These are phyloP conservation scores for Colletotrichum simmondsii DNA, from an alignment of 2,329 filamentous ascomycete species.

Conservation along the genomic window DNA sequence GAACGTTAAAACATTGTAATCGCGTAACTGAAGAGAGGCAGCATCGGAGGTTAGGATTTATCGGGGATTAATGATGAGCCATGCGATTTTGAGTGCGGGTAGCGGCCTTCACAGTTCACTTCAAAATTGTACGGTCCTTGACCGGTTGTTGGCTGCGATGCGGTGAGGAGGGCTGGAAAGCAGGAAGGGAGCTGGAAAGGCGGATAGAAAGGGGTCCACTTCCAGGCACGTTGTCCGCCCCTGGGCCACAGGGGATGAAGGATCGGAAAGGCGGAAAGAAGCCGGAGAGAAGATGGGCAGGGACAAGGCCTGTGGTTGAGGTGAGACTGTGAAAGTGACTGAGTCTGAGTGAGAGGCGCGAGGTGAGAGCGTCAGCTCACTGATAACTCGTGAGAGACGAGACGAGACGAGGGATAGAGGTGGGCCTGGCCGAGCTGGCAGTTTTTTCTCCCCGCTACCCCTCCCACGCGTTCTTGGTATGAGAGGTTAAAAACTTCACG, in stretches of 20 bases:
- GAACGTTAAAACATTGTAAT: neutral
- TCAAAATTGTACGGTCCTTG: neutral
- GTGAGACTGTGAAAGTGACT: neutral
- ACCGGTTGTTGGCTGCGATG: slow-evolving; percentile 12
- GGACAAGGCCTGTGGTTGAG: slow-evolving; percentile 1
- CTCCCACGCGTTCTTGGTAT: neutral
- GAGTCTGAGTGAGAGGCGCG: too few species aligned
- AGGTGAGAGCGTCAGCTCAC: neutral
- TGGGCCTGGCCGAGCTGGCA: slow-evolving; percentile 2
- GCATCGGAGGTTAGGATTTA: neutral
- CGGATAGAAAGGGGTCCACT: neutral
- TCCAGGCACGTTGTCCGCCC: neutral
- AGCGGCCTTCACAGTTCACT: neutral
- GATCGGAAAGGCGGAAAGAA: slow-evolving; percentile 32
- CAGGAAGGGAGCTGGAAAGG: neutral
- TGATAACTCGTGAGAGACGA: neutral
- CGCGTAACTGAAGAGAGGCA: neutral
- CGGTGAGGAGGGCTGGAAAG: slow-evolving; percentile 33
- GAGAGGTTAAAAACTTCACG: neutral
- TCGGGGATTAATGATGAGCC: neutral
- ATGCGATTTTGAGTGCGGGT: neutral
- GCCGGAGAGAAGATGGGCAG: slow-evolving; percentile 17
- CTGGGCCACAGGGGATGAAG: neutral
- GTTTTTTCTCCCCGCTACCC: neutral
- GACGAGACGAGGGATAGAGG: neutral